phyloP scores from a whole-genome alignment of 306 rosid genomes.

The Cyclanthera cordifolia region DNA sequence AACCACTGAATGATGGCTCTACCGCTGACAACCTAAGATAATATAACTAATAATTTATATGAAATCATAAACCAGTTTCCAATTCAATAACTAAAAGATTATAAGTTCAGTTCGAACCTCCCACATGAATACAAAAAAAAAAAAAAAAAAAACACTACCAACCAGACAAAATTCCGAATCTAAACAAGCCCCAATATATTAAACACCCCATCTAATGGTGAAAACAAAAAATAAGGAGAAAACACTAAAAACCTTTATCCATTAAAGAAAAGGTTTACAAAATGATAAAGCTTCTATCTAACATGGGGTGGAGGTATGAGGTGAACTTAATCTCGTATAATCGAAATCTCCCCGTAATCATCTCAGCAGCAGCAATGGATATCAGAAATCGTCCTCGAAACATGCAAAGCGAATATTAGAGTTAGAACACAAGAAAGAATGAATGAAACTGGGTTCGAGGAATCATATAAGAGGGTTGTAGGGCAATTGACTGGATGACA shows the following conservation, averaged over 20 bases:
- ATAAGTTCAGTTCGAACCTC: too few relatives aligned
- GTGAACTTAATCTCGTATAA: constrained; percentile 8
- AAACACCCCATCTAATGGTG: background rate
- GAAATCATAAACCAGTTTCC: too few relatives aligned
- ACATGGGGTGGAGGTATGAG: background rate
- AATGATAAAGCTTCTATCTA: background rate
- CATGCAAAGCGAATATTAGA: constrained; percentile 8
- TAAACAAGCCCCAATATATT: background rate
- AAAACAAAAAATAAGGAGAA: background rate
- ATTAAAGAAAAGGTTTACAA: background rate
- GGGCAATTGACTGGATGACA: background rate
- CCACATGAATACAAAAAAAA: too few relatives aligned
- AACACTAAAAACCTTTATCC: background rate
- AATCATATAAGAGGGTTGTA: background rate
- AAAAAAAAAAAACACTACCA: background rate
- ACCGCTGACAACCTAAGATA: background rate
- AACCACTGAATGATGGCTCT: background rate
- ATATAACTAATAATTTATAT: background rate
- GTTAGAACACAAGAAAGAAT: constrained; percentile 1
- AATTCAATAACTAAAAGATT: too few relatives aligned
- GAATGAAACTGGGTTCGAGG: background rate
- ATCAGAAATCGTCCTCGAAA: constrained; percentile 6
- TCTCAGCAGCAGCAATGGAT: constrained; percentile 9
- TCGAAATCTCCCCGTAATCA: background rate
- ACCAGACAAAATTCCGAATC: background rate